phyloP scores from a whole-genome alignment of 495 filamentous ascomycete genomes.

The Hyphodiscus hymeniophilus region DNA sequence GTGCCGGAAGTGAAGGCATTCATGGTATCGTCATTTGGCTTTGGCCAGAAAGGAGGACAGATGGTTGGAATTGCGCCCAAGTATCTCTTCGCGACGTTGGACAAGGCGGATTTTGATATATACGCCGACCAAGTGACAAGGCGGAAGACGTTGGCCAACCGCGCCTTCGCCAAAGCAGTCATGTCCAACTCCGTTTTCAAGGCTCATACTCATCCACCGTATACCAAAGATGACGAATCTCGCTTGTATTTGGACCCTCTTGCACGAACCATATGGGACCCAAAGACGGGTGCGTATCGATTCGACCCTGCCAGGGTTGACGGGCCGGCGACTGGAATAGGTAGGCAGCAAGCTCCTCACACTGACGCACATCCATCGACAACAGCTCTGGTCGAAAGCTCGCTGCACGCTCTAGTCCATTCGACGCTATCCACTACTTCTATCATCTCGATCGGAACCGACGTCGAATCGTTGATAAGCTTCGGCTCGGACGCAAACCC shows the following conservation, averaged over 20 bases:
- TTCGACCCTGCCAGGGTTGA: background rate
- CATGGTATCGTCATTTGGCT: constrained; percentile 94
- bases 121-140: constrained; percentile 80
- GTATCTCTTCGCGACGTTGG: constrained; percentile 86
- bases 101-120: constrained; percentile 64
- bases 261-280: background rate
- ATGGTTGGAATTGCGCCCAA: constrained; percentile 89
- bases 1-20: constrained; percentile 96
- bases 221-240: background rate
- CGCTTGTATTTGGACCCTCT: too few relatives aligned
- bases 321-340: background rate
- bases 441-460: background rate
- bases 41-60: constrained; percentile 97
- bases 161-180: constrained; percentile 88
- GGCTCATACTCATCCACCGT: constrained; percentile 25
- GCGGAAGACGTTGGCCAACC: constrained; percentile 91
- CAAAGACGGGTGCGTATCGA: background rate
- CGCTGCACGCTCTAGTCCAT: background rate
- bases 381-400: background rate
- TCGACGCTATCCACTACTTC: background rate
- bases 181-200: constrained; percentile 94
- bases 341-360: background rate
- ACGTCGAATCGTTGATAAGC: background rate
- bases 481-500: background rate
- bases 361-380: background rate